Evolutionary conservation across 768 basidiomycete genomes (phyloP).

Genomic region (Hydnomerulius pinastri): DNA sequence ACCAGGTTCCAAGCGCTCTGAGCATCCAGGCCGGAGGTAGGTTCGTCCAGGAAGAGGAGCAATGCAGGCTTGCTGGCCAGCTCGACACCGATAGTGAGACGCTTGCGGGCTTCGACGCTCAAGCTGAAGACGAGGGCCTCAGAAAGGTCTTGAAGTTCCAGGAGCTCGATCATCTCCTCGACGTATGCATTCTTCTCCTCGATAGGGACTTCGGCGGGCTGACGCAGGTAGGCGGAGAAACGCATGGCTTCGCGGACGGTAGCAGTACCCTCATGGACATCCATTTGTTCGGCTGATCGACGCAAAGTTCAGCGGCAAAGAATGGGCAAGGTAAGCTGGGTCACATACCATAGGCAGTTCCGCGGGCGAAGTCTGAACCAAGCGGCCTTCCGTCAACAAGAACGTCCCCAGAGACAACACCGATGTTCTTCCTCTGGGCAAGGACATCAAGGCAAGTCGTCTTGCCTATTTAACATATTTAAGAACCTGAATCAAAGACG

Average conservation of each 20-base stretch:
- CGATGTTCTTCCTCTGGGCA: slow-evolving; percentile 72
- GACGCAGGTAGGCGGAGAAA: slow-evolving; percentile 83
- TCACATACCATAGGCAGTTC: slow-evolving; percentile 72
- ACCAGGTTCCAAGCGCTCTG: slow-evolving; percentile 81
- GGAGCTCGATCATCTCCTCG: slow-evolving; percentile 80
- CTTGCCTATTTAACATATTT: slow-evolving; percentile 48
- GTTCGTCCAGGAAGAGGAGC: slow-evolving; percentile 39
- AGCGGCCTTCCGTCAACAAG: slow-evolving; percentile 67
- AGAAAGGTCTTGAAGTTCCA: slow-evolving; percentile 81
- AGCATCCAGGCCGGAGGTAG: slow-evolving; percentile 58
- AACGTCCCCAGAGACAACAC: slow-evolving; percentile 63
- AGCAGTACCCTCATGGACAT: slow-evolving; percentile 79
- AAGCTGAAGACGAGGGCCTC: slow-evolving; percentile 80
- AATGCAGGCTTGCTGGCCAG: slow-evolving; percentile 67
- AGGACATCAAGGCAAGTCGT: slow-evolving; percentile 78
- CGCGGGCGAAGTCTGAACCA: slow-evolving; percentile 57
- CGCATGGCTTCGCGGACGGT: slow-evolving; percentile 85
- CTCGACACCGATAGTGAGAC: slow-evolving; percentile 90
- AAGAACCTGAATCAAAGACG: not conserved
- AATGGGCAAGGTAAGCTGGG: slow-evolving; percentile 23
- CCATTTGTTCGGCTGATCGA: slow-evolving; percentile 75
- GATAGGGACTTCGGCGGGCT: slow-evolving; percentile 63
- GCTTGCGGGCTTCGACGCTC: slow-evolving; percentile 72
- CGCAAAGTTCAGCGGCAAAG: slow-evolving; percentile 25
- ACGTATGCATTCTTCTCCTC: slow-evolving; percentile 80